Percentiles rank a stretch among this genome's conserved stretches.
These are phyloP conservation scores for Penicillium sp. DNA, from an alignment of 2,329 filamentous ascomycete genomes.

Conservation along the genomic window DNA sequence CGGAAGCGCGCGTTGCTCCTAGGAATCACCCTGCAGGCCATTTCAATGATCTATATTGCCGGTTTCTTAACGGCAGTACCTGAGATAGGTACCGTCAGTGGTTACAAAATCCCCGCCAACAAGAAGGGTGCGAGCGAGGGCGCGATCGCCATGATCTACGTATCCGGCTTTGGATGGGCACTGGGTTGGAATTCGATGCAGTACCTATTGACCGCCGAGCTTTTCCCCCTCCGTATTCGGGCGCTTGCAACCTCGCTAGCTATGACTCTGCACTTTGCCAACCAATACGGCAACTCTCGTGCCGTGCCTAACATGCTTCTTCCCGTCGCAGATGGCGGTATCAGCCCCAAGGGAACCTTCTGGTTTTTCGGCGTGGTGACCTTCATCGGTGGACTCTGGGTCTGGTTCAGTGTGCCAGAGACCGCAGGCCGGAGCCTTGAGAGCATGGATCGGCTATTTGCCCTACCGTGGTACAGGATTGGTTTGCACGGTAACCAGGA, in stretches of 20 bases:
- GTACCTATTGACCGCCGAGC: constrained; percentile 73
- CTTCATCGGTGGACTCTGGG: constrained; percentile 65
- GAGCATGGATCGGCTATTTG: constrained; percentile 70
- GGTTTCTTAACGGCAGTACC: constrained; percentile 63
- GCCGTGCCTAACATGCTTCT: constrained; percentile 75
- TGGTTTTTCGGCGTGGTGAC: constrained; percentile 72
- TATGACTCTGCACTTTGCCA: constrained; percentile 77
- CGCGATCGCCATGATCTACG: constrained; percentile 71
- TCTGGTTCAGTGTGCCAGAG: constrained; percentile 71
- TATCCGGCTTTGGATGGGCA: constrained; percentile 68
- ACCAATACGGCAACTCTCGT: constrained; percentile 74
- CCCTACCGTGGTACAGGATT: constrained; percentile 71
- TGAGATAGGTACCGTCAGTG: constrained; percentile 48
- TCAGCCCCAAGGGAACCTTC: constrained; percentile 66
- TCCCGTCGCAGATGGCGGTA: constrained; percentile 30
- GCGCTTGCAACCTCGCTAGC: constrained; percentile 68
- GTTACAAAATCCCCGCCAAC: constrained; percentile 46
- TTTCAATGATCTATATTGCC: constrained; percentile 64
- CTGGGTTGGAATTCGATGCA: constrained; percentile 74
- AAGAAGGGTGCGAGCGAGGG: constrained; percentile 58
- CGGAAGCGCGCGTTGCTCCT: constrained; percentile 65
- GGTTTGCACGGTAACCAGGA: constrained; percentile 47
- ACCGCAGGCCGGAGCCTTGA: constrained; percentile 57
- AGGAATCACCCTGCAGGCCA: constrained; percentile 59
- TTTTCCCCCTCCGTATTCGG: constrained; percentile 72